These are phyloP conservation scores for Lasiodiplodia hormozganensis DNA, from an alignment of 2,329 filamentous ascomycete species.

Conservation along the genomic window DNA sequence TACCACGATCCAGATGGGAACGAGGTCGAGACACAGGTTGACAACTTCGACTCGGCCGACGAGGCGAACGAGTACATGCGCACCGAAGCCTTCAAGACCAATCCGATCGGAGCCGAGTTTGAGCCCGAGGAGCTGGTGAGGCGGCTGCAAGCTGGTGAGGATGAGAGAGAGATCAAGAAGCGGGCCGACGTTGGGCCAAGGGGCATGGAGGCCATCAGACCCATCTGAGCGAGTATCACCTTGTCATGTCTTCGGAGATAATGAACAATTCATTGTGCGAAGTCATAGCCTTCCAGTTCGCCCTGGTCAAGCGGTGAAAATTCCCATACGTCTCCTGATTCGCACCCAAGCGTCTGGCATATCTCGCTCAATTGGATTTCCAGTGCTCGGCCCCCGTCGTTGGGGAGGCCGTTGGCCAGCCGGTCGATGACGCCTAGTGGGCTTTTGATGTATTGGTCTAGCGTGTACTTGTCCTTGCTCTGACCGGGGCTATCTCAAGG, in stretches of 20 bases:
- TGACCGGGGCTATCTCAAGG: not conserved
- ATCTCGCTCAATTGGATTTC: not conserved
- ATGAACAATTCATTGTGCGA: not conserved
- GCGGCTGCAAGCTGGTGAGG: conserved; percentile 37
- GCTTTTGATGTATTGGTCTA: not conserved
- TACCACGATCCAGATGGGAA: conserved; percentile 60
- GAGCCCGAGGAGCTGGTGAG: conserved; percentile 53
- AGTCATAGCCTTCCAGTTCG: not conserved
- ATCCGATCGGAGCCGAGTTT: conserved; percentile 54
- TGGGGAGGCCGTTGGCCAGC: not conserved
- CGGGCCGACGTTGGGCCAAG: conserved; percentile 30
- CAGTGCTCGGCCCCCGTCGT: not conserved
- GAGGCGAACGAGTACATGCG: conserved; percentile 53
- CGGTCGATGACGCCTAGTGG: not conserved
- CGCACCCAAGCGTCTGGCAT: not conserved
- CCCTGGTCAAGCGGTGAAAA: not conserved
- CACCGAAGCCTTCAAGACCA: conserved; percentile 45
- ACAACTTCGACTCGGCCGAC: conserved; percentile 33
- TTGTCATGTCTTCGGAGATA: not conserved
- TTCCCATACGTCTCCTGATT: not conserved
- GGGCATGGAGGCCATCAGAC: not conserved
- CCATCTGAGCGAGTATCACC: not conserved
- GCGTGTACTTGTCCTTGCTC: not conserved
- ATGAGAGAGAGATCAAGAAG: conserved; percentile 33
- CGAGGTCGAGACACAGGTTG: conserved; percentile 52